phyloP scores from a whole-genome alignment of 192 early-diverging fungal genomes.

The Coemansia sp. region DNA sequence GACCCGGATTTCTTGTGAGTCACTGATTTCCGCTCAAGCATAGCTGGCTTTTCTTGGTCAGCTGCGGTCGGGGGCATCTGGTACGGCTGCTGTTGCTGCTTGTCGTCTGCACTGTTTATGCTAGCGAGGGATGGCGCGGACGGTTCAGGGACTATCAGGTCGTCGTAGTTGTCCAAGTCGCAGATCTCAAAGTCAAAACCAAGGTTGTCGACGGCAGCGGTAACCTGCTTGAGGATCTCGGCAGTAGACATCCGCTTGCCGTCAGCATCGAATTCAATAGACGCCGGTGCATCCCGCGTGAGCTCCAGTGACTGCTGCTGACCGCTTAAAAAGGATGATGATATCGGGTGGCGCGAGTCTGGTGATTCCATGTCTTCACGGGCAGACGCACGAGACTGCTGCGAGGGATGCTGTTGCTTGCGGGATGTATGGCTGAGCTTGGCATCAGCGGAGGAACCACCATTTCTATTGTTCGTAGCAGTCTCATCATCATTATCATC shows the following conservation, averaged over 20 bases:
- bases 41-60: conserved; percentile 1
- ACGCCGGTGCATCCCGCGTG: neutral
- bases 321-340: neutral
- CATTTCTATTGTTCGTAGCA: neutral
- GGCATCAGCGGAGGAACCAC: neutral
- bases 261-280: neutral
- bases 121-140: neutral
- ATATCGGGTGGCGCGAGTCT: conserved; percentile 7
- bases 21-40: conserved; percentile 24
- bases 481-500: neutral
- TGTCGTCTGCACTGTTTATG: neutral
- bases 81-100: conserved; percentile 6
- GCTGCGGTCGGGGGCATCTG: neutral
- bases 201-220: conserved; percentile 44
- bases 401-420: neutral
- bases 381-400: conserved; percentile 1
- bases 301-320: neutral
- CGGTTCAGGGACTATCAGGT: neutral
- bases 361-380: neutral
- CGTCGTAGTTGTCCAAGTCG: conserved; percentile 21
- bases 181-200: conserved; percentile 41
- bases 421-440: conserved; percentile 1
- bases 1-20: conserved; percentile 51
- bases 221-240: conserved; percentile 51
- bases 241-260: conserved; percentile 45